phyloP scores from a whole-genome alignment of 2,329 filamentous ascomycete genomes.

The Hypomyces rosellus region DNA sequence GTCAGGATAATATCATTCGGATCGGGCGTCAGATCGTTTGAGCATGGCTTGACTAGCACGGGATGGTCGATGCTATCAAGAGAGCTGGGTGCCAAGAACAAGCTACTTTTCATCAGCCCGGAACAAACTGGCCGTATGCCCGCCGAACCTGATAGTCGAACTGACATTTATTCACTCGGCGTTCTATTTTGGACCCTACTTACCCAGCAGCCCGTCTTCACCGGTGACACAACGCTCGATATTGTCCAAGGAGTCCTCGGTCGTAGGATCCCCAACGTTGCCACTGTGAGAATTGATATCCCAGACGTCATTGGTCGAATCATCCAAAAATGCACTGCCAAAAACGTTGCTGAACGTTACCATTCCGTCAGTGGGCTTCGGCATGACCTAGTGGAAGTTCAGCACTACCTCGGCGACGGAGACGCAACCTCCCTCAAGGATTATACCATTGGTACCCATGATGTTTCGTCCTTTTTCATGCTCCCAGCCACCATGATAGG shows the following conservation, averaged over 20 bases:
- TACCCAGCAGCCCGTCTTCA: constrained; percentile 73
- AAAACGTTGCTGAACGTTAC: constrained; percentile 81
- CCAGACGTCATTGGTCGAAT: constrained; percentile 77
- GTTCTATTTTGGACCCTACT: constrained; percentile 84
- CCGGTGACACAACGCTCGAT: constrained; percentile 73
- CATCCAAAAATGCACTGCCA: constrained; percentile 88
- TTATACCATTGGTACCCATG: constrained; percentile 73
- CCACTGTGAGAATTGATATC: constrained; percentile 71
- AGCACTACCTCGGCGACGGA: constrained; percentile 67
- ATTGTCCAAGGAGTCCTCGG: constrained; percentile 86
- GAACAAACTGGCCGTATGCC: constrained; percentile 93
- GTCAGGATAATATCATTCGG: constrained; percentile 83
- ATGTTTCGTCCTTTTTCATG: constrained; percentile 89
- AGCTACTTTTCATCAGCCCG: constrained; percentile 85
- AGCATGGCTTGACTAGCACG: constrained; percentile 78
- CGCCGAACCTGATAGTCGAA: constrained; percentile 83
- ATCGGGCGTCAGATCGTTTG: constrained; percentile 79
- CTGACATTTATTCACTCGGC: constrained; percentile 89
- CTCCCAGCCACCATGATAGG: constrained; percentile 79
- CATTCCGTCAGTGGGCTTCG: constrained; percentile 83
- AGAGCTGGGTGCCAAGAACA: constrained; percentile 80
- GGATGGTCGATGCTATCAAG: constrained; percentile 81
- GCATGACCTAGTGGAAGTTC: constrained; percentile 69
- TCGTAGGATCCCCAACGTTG: constrained; percentile 69
- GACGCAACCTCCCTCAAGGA: constrained; percentile 63